Base-by-base conservation (phyloP, 2,329 filamentous ascomycete species). In the Fonsecaea pugnacius region DNA sequence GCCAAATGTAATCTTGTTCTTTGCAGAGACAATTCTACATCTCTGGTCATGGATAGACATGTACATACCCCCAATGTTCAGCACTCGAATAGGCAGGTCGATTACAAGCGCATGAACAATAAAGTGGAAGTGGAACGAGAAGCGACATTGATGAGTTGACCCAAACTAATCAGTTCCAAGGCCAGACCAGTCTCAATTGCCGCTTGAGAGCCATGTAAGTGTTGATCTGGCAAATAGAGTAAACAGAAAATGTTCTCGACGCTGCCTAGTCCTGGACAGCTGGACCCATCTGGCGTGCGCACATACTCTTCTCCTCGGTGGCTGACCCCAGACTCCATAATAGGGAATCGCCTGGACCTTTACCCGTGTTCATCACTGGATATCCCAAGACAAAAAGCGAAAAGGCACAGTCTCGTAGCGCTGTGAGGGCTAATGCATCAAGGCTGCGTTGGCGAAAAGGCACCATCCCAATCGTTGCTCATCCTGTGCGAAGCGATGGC, bases 391-490 rank as follows among this genome's bases (percentile, higher is more conserved):
- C 56, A 2, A 32, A 51, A 33, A 27, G 56, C 32, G 56, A 59
- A 32, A 59, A 51, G 33, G 30, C 27, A 8, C 40, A 59, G 43
- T 38, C 40, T 8, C 56, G 56, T 38, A 59, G 46, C 32, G 56
- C 56, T 12, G 33, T 59, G 18, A 51, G 48, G 33, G 56, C 56
- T 10, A 59, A 59, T 51, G 56, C 56, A 51, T 59, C 56, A 12
- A 50, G 56, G 27, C 30, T 48, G 30, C 56, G 56, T 24, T 59
- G 40, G 46, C 56, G 43, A 9, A 59, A 59, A 27, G 43, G 27
- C 27, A 30, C 56, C 27, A 21, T 50, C 4, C 30, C 56, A 24
- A n/a, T 12, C 27, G 30, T 18, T 10, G 4, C 54, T 32, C 9
- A 12, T 46, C 21, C 21, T 57, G 18, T 8, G 6, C 24, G 9